Conservation (phyloP, 768 basidiomycete species). For the Daedaleopsis nitida region DNA sequence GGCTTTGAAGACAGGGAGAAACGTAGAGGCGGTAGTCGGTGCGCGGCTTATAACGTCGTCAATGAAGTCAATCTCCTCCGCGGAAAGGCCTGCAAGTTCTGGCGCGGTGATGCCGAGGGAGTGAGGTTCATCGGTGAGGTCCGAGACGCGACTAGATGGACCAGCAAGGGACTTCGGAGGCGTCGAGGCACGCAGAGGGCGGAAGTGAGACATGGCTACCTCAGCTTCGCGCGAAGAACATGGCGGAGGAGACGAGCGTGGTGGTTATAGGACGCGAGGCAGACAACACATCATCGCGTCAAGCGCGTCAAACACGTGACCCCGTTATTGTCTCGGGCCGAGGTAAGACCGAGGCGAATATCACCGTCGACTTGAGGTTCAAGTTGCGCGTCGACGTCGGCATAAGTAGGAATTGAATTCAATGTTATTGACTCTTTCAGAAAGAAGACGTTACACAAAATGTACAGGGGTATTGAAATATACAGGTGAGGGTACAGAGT, state of each 20-base stretch:
- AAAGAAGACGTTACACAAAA: no score
- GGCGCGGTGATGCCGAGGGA: constrained; percentile 25
- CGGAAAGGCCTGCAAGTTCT: constrained; percentile 34
- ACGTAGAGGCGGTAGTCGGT: constrained; percentile 68
- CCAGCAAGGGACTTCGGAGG: constrained; percentile 24
- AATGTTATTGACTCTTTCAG: no score
- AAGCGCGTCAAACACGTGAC: constrained; percentile 19
- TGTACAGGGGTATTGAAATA: no score
- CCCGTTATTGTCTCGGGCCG: no score
- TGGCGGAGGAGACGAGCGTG: constrained; percentile 5
- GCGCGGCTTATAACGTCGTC: constrained; percentile 75
- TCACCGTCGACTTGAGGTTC: no score
- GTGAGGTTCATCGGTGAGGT: constrained; percentile 15
- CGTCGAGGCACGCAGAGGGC: constrained; percentile 37
- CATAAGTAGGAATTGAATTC: no score
- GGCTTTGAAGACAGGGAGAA: constrained; percentile 80
- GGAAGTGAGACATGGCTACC: constrained; percentile 34
- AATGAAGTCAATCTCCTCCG: constrained; percentile 65
- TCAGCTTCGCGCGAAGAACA: constrained; percentile 7
- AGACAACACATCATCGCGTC: constrained; percentile 16
- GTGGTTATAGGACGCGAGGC: background rate
- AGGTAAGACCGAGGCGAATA: no score
- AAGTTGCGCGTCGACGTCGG: no score
- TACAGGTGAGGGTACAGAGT: background rate
- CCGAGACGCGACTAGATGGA: constrained; percentile 9